A percentile compares a stretch with the other conserved stretches of the same genome.
phyloP scores from a whole-genome alignment of 148 eudicot species.

The Vaccinium darrowii region DNA sequence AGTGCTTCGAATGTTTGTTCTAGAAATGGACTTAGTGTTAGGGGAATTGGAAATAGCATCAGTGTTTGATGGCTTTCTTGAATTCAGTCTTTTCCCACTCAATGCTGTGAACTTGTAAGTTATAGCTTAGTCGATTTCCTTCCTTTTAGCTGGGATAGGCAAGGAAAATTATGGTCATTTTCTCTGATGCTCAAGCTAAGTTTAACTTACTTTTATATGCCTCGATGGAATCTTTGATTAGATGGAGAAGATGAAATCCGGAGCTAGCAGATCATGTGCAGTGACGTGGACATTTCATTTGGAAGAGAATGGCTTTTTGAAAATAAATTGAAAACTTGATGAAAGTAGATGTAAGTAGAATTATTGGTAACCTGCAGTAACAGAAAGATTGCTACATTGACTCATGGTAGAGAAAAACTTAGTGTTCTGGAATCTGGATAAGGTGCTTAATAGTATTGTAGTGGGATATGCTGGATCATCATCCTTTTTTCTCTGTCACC shows the following conservation, averaged over 20 bases:
- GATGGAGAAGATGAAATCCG: not conserved
- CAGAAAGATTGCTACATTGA: not conserved
- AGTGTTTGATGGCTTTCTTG: not conserved
- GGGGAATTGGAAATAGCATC: not conserved
- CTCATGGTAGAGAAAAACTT: not conserved
- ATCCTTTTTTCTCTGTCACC: not conserved
- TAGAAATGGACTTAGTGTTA: not conserved
- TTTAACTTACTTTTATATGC: not conserved
- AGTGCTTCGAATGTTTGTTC: not conserved
- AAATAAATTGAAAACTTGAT: not conserved
- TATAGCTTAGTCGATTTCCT: not conserved
- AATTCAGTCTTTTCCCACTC: not conserved
- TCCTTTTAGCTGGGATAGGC: not conserved
- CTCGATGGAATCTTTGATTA: not conserved
- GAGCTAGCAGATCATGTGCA: not conserved
- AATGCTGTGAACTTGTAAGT: not conserved
- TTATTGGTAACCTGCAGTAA: not conserved
- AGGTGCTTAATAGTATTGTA: not conserved
- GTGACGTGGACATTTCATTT: not conserved
- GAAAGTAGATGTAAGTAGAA: not conserved
- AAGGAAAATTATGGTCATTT: not conserved
- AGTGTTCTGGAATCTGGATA: not conserved
- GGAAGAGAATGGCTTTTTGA: not conserved
- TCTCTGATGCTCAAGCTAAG: conserved; percentile 7
- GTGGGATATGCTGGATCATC: not conserved